phyloP scores from a whole-genome alignment of 2,329 filamentous ascomycete species.

The Peltaster fructicola region DNA sequence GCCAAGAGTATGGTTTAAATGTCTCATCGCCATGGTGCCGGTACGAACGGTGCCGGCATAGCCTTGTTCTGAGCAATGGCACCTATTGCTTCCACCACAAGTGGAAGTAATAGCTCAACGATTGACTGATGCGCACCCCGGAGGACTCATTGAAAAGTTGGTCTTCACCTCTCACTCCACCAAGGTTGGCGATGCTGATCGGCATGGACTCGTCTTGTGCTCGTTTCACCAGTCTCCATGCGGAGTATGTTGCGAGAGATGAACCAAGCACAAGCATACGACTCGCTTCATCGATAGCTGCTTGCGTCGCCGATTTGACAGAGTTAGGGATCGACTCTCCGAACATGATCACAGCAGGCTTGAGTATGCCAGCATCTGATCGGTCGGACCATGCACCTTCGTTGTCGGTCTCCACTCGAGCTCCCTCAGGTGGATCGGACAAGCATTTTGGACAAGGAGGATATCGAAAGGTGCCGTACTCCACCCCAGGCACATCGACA shows the following conservation, averaged over 20 bases:
- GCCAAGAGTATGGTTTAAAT: too few species aligned
- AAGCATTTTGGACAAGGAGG: conserved; percentile 75
- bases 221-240: conserved; percentile 72
- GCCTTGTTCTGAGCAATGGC: too few species aligned
- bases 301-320: conserved; percentile 61
- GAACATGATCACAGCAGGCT: conserved; percentile 92
- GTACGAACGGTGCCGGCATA: too few species aligned
- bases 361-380: conserved; percentile 53
- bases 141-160: too few species aligned
- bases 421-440: conserved; percentile 35
- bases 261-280: conserved; percentile 69
- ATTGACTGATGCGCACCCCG: too few species aligned
- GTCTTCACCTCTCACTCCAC: conserved; percentile 69
- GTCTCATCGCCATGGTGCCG: too few species aligned
- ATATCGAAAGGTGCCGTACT: conserved; percentile 80
- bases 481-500: conserved; percentile 71
- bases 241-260: conserved; percentile 85
- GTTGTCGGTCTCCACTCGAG: conserved; percentile 51
- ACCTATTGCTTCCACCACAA: too few species aligned
- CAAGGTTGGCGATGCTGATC: conserved; percentile 74
- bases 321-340: conserved; percentile 61
- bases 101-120: too few species aligned
- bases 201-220: conserved; percentile 71
- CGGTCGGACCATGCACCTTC: conserved; percentile 61
- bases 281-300: conserved; percentile 58